phyloP scores from a whole-genome alignment of 768 basidiomycete species.

The Serendipita sp. region DNA sequence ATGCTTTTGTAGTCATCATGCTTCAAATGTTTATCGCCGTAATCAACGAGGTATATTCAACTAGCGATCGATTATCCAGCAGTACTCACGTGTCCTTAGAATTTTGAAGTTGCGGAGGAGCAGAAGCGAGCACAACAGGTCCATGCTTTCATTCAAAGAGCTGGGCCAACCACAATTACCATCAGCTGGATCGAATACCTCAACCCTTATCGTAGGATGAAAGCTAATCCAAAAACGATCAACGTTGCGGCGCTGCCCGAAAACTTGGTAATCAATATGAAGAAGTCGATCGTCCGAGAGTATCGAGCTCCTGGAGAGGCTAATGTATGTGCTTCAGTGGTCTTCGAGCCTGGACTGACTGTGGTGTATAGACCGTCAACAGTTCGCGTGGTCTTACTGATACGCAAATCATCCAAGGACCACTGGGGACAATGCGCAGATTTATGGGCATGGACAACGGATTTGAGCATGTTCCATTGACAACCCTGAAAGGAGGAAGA shows the following conservation, averaged over 20 bases:
- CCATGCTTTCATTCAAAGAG: slow-evolving; percentile 37
- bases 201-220: slow-evolving; percentile 81
- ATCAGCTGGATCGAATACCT: slow-evolving; percentile 54
- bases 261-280: slow-evolving; percentile 62
- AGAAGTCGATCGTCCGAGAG: slow-evolving; percentile 55
- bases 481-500: slow-evolving; percentile 27
- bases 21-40: slow-evolving; percentile 95
- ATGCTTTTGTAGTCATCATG: slow-evolving; percentile 49
- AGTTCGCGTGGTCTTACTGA: neutral
- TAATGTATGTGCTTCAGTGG: neutral
- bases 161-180: slow-evolving; percentile 20
- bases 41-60: slow-evolving; percentile 51
- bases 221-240: slow-evolving; percentile 53
- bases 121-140: slow-evolving; percentile 72
- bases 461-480: slow-evolving; percentile 41
- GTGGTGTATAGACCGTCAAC: neutral
- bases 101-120: slow-evolving; percentile 85
- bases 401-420: neutral
- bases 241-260: slow-evolving; percentile 57
- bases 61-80: neutral
- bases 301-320: slow-evolving; percentile 17
- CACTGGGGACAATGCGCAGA: slow-evolving; percentile 2
- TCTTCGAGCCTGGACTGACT: neutral
- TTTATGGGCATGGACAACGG: neutral
- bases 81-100: slow-evolving; percentile 22